These are phyloP conservation scores for Cyberlindnera bimundalis DNA, from an alignment of 805 yeast genomes.

Conservation along the genomic window DNA sequence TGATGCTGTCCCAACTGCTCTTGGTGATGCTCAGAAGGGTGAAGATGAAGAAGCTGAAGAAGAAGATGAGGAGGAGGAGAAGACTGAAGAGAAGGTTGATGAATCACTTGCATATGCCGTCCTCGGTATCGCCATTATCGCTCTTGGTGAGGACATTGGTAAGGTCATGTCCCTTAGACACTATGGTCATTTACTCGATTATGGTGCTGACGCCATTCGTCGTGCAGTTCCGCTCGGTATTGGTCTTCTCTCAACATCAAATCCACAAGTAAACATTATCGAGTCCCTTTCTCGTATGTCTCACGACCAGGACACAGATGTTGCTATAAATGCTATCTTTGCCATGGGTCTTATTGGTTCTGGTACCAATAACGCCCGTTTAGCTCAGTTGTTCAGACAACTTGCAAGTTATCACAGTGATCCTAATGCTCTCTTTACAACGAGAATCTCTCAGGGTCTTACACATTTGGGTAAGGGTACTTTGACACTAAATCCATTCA, in stretches of 20 bases:
- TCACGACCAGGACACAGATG: constrained; percentile 92
- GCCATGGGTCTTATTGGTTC: constrained; percentile 98
- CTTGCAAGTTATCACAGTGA: constrained; percentile 93
- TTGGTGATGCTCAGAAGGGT: constrained; percentile 28
- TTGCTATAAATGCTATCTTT: constrained; percentile 90
- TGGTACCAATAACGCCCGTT: constrained; percentile 97
- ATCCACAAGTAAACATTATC: constrained; percentile 95
- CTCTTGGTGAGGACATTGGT: constrained; percentile 98
- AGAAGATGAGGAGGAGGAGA: constrained; percentile 30
- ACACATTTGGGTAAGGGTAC: constrained; percentile 97
- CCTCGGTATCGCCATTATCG: constrained; percentile 88
- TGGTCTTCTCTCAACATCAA: constrained; percentile 90
- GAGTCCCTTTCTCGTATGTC: constrained; percentile 95
- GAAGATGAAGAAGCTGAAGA: constrained; percentile 23
- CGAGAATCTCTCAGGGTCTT: constrained; percentile 92
- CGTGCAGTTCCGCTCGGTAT: constrained; percentile 97
- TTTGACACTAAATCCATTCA: constrained; percentile 81
- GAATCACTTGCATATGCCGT: constrained; percentile 75
- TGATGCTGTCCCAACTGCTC: constrained; percentile 26
- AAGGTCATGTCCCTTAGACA: constrained; percentile 97
- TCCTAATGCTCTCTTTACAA: constrained; percentile 86
- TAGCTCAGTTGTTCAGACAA: constrained; percentile 93
- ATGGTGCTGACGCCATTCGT: constrained; percentile 87
- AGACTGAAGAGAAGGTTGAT: constrained; percentile 30
- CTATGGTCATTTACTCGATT: constrained; percentile 96